Conservation (phyloP, 768 basidiomycete species). For the Mycena belliarum region DNA sequence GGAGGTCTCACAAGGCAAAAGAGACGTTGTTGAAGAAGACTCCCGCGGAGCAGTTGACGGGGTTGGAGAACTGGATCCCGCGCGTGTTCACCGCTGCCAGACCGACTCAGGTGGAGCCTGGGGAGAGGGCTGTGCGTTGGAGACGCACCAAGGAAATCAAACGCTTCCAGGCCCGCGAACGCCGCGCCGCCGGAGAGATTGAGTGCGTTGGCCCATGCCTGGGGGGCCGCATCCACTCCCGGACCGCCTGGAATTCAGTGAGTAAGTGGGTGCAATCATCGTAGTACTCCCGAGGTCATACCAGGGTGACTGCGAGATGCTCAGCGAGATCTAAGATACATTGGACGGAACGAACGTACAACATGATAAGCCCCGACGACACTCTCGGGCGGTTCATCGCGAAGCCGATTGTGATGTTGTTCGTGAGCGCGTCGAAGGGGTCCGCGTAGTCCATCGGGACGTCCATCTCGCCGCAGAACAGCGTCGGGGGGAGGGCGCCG, state of each 20-base stretch:
- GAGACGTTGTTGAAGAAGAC: conserved; percentile 15
- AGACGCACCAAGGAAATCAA: conserved; percentile 19
- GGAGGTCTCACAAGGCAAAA: conserved; percentile 1
- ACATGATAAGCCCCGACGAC: conserved; percentile 14
- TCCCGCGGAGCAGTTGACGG: conserved; percentile 18
- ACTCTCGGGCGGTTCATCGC: conserved; percentile 22
- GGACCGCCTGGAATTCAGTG: conserved; percentile 19
- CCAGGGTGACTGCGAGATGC: no score
- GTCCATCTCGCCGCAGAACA: no score
- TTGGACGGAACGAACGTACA: conserved; percentile 4
- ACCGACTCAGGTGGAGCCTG: not conserved
- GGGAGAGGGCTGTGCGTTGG: not conserved
- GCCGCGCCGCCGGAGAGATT: conserved; percentile 11
- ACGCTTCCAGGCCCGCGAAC: conserved; percentile 15
- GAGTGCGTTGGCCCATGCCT: conserved; percentile 19
- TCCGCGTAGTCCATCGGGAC: conserved; percentile 26
- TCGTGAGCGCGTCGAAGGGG: conserved; percentile 2
- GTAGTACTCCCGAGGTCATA: no score
- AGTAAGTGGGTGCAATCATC: no score
- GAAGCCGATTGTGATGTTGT: conserved; percentile 24
- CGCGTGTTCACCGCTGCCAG: conserved; percentile 14
- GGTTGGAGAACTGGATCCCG: conserved; percentile 20
- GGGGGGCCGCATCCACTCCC: conserved; percentile 12
- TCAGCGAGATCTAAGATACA: no score
- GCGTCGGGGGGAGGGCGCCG: no score